Conservation (phyloP, 305 asterid genomes). For the Fraxinus latifolia region DNA sequence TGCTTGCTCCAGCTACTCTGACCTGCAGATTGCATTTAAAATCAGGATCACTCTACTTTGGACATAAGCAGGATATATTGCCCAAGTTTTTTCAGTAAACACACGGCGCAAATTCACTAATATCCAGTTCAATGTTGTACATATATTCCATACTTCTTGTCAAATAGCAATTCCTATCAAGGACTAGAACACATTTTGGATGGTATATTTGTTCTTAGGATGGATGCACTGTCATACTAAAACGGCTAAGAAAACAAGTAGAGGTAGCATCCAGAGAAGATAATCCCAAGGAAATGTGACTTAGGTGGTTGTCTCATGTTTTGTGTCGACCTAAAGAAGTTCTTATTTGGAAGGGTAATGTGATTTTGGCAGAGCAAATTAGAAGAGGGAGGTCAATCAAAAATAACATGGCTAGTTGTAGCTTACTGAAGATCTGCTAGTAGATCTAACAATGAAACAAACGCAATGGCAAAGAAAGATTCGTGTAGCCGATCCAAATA, state of each 20-base stretch:
- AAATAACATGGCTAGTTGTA: not conserved
- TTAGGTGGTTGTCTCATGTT: not conserved
- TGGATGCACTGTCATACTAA: not conserved
- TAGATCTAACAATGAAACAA: not conserved
- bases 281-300: not conserved
- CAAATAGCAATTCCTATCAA: not conserved
- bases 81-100: not conserved
- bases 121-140: not conserved
- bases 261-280: not conserved
- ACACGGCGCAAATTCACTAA: not conserved
- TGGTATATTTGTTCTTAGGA: not conserved
- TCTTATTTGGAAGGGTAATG: not conserved
- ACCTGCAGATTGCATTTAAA: constrained; percentile 48
- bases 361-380: not conserved
- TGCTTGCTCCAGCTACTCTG: constrained; percentile 66
- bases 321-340: not conserved
- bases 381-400: not conserved
- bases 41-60: not conserved
- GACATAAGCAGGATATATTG: not conserved
- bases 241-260: not conserved
- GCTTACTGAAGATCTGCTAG: not conserved
- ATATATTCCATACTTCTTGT: not conserved
- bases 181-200: not conserved
- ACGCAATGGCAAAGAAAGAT: not conserved
- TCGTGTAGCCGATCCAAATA: not conserved